Conservation (phyloP, 495 filamentous ascomycete species). For the Xylona heveae region DNA sequence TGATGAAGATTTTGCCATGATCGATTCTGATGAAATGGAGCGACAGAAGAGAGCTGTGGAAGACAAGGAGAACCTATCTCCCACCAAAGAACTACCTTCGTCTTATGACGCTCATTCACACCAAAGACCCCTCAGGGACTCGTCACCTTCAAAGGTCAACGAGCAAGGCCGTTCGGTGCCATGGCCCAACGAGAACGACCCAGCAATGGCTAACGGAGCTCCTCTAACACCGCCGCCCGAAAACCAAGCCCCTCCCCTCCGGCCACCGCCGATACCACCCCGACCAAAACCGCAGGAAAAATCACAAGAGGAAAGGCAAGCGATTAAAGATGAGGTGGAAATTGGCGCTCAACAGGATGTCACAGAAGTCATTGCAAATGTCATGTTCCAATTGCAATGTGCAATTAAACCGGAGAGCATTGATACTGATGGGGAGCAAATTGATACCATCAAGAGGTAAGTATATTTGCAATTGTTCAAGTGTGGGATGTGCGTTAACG, state of each 20-base stretch:
- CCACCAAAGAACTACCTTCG: slow-evolving; percentile 5
- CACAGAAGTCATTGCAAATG: slow-evolving; percentile 81
- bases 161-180: slow-evolving; percentile 6
- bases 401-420: slow-evolving; percentile 48
- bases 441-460: slow-evolving; percentile 53
- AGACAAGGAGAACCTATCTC: slow-evolving; percentile 24
- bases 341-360: slow-evolving; percentile 69
- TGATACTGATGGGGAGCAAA: slow-evolving; percentile 46
- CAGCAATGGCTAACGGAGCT: background rate
- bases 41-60: slow-evolving; percentile 8
- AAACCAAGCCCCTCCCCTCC: slow-evolving; percentile 1
- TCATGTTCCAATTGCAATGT: slow-evolving; percentile 72
- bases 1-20: slow-evolving; percentile 13
- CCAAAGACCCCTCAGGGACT: slow-evolving; percentile 6
- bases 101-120: slow-evolving; percentile 5
- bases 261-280: slow-evolving; percentile 25
- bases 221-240: background rate
- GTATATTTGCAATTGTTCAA: slow-evolving; percentile 7
- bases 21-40: slow-evolving; percentile 8
- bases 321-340: slow-evolving; percentile 31
- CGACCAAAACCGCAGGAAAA: slow-evolving; percentile 18
- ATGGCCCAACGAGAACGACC: slow-evolving; percentile 3
- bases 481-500: slow-evolving; percentile 10
- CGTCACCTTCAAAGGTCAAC: slow-evolving; percentile 7
- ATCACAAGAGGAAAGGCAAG: slow-evolving; percentile 13